Evolutionary conservation across 2,329 filamentous ascomycete genomes (phyloP).

Genomic region (Cladobotryum protrusum): DNA sequence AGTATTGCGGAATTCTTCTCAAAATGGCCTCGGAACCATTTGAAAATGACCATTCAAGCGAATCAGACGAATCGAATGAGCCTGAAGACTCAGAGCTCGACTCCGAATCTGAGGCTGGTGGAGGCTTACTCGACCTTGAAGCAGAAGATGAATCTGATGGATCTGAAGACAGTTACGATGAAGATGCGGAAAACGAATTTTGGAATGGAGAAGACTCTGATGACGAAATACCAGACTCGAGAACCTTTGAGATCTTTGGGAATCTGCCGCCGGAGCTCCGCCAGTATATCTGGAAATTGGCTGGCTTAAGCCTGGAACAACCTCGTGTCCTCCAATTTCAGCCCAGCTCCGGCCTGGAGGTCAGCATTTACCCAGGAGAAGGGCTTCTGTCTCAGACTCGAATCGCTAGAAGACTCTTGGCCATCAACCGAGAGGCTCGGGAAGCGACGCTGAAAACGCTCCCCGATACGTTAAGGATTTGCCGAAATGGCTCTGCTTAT

Average conservation of each 20-base stretch:
- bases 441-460: conserved; percentile 23
- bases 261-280: conserved; percentile 30
- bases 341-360: neutral
- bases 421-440: conserved; percentile 32
- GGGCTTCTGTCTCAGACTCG: conserved; percentile 24
- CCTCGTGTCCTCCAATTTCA: conserved; percentile 19
- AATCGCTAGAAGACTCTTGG: conserved; percentile 24
- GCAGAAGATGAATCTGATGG: conserved; percentile 1
- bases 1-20: no score
- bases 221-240: conserved; percentile 3
- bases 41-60: no score
- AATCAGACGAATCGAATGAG: no score
- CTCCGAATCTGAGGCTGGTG: no score
- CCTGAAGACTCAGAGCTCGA: no score
- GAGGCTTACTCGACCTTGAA: no score
- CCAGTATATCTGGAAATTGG: conserved; percentile 26
- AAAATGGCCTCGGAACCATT: no score
- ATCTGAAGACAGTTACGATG: conserved; percentile 5
- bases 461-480: conserved; percentile 28
- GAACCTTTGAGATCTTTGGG: conserved; percentile 21
- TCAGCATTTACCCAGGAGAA: conserved; percentile 1
- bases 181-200: conserved; percentile 7
- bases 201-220: conserved; percentile 6
- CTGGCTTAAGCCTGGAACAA: conserved; percentile 23
- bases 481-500: conserved; percentile 16